Percentiles rank a stretch among this genome's conserved stretches.
These are phyloP conservation scores for Suillus subluteus DNA, from an alignment of 768 basidiomycete species.

Conservation along the genomic window DNA sequence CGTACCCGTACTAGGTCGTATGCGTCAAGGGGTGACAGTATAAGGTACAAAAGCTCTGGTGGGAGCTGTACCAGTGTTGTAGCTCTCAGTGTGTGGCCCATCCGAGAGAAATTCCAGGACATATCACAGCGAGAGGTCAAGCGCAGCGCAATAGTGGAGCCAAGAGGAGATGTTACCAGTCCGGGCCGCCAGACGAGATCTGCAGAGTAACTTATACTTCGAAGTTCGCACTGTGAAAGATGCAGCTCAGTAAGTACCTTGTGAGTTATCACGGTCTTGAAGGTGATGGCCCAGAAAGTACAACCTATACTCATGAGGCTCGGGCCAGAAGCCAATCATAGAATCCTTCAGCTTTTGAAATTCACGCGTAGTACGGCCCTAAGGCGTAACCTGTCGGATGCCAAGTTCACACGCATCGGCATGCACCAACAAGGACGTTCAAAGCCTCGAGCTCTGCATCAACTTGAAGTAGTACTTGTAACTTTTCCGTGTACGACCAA, in stretches of 20 bases:
- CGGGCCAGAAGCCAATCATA: background rate
- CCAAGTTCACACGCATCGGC: background rate
- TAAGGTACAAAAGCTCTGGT: conserved; percentile 37
- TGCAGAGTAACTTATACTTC: background rate
- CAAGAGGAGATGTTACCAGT: background rate
- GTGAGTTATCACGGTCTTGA: too few relatives aligned
- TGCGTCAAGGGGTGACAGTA: conserved; percentile 39
- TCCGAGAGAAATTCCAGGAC: background rate
- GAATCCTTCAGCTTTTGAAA: background rate
- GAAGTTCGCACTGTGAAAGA: background rate
- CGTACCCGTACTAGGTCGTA: conserved; percentile 40
- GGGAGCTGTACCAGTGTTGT: conserved; percentile 29
- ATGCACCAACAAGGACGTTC: background rate
- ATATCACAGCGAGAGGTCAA: background rate
- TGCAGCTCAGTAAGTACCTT: background rate
- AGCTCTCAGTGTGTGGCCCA: background rate
- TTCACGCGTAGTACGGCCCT: background rate
- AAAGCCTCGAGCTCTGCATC: background rate
- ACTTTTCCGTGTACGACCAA: conserved; percentile 2
- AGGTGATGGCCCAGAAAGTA: background rate
- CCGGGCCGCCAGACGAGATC: background rate
- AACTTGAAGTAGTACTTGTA: background rate
- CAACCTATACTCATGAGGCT: background rate
- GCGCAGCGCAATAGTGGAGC: background rate
- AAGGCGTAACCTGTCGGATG: background rate